Percentiles rank a stretch among this genome's conserved stretches.
These are phyloP conservation scores for Bipolaris oryzae DNA, from an alignment of 2,329 filamentous ascomycete species.

Conservation along the genomic window DNA sequence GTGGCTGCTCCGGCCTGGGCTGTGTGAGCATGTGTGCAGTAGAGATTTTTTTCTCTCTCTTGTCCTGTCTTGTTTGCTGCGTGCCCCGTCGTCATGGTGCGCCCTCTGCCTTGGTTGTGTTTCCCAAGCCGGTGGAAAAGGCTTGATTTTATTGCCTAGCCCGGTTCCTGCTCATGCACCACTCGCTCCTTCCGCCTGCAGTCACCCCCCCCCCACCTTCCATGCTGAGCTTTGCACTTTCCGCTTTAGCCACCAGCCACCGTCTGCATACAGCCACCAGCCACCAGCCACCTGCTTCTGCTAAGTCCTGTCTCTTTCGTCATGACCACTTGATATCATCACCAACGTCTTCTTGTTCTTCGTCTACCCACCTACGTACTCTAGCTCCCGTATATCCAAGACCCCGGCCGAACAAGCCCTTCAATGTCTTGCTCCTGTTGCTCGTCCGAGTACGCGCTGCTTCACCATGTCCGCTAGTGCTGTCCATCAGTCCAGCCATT, in stretches of 20 bases:
- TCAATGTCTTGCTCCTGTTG: too few species aligned
- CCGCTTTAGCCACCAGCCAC: background rate
- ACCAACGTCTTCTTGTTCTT: background rate
- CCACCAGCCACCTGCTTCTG: background rate
- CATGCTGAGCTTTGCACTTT: too few species aligned
- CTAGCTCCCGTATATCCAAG: too few species aligned
- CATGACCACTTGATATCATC: background rate
- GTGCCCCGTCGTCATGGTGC: background rate
- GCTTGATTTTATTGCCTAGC: slow-evolving; percentile 6
- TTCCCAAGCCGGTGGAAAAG: background rate
- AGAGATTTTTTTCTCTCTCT: too few species aligned
- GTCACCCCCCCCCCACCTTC: background rate
- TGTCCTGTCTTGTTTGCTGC: background rate
- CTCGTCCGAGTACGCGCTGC: too few species aligned
- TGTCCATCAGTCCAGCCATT: too few species aligned
- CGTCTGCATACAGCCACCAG: background rate
- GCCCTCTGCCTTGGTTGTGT: background rate
- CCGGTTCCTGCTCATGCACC: background rate
- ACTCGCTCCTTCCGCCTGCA: background rate
- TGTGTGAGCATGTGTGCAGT: too few species aligned
- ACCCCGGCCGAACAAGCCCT: too few species aligned
- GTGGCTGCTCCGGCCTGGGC: too few species aligned
- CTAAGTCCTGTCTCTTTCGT: background rate
- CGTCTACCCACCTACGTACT: background rate
- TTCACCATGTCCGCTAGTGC: too few species aligned